These are phyloP conservation scores for Tuctoria greenei DNA, from an alignment of 176 grass and related monocot species.

Conservation along the genomic window DNA sequence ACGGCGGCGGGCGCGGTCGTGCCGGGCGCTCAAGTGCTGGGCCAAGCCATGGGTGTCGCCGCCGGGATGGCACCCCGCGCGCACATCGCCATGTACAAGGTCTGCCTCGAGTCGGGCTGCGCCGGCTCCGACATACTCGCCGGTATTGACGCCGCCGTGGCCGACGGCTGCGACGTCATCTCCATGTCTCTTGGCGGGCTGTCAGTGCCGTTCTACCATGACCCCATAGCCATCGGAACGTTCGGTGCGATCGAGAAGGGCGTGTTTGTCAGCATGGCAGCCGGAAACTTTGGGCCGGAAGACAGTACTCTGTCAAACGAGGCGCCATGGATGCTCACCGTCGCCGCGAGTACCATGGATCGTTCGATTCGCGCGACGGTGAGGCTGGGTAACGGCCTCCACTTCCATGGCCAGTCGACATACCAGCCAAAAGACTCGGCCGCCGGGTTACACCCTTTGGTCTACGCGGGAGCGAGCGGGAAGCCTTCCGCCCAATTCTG, in stretches of 20 bases:
- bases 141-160: conserved; percentile 41
- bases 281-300: conserved; percentile 40
- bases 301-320: conserved; percentile 31
- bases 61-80: conserved; percentile 47
- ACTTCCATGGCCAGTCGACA: conserved; percentile 47
- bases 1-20: conserved; percentile 53
- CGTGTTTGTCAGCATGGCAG: conserved; percentile 49
- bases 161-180: conserved; percentile 48
- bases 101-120: conserved; percentile 21
- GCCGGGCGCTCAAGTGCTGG: conserved; percentile 38
- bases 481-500: conserved; percentile 10
- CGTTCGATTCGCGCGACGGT: conserved; percentile 36
- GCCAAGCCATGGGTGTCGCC: conserved; percentile 26
- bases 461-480: conserved; percentile 29
- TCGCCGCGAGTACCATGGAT: conserved; percentile 65
- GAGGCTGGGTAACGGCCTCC: conserved; percentile 39
- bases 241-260: conserved; percentile 51
- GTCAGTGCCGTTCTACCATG: neutral
- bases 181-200: conserved; percentile 33
- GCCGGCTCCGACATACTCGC: conserved; percentile 28
- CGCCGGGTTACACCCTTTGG: neutral
- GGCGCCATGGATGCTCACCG: conserved; percentile 68
- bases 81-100: conserved; percentile 61
- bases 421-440: conserved; percentile 18
- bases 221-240: conserved; percentile 38